Evolutionary conservation across 192 early-diverging fungal genomes (phyloP).

Genomic region (Coemansia guatemalensis): DNA sequence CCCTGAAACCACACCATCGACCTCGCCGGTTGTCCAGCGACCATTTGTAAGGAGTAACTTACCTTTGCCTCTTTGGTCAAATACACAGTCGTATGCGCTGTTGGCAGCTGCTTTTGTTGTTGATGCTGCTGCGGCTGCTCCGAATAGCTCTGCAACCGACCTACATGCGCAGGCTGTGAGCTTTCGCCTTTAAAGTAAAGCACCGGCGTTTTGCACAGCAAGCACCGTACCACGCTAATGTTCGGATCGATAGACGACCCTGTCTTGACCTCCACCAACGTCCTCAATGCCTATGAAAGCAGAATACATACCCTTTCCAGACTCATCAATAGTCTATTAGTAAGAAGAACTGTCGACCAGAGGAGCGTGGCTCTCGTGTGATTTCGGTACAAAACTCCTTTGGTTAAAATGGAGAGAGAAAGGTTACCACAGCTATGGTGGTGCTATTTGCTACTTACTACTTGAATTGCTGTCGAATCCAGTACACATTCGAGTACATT

Average conservation of each 20-base stretch:
- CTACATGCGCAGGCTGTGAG: constrained; percentile 1
- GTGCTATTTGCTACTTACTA: constrained; percentile 25
- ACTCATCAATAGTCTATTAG: neutral
- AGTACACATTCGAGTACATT: constrained; percentile 44
- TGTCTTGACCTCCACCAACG: constrained; percentile 42
- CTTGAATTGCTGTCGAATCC: constrained; percentile 29
- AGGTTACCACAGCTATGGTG: too few relatives aligned
- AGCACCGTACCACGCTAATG: constrained; percentile 47
- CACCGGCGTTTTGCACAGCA: constrained; percentile 43
- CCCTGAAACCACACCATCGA: too few relatives aligned
- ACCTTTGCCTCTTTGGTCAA: constrained; percentile 22
- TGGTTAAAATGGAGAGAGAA: too few relatives aligned
- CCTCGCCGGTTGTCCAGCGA: too few relatives aligned
- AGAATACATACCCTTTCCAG: neutral
- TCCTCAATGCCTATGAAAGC: constrained; percentile 36
- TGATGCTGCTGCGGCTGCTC: constrained; percentile 13
- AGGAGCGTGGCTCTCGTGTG: too few relatives aligned
- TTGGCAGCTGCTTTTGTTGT: constrained; percentile 25
- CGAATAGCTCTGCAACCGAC: neutral
- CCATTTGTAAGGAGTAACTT: neutral
- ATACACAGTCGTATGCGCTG: constrained; percentile 22
- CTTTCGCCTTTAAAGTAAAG: constrained; percentile 22
- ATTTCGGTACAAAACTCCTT: too few relatives aligned
- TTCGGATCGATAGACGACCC: constrained; percentile 52
- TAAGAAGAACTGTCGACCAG: too few relatives aligned